phyloP scores from a whole-genome alignment of 441 rosid genomes.

The Corymbia calophylla region DNA sequence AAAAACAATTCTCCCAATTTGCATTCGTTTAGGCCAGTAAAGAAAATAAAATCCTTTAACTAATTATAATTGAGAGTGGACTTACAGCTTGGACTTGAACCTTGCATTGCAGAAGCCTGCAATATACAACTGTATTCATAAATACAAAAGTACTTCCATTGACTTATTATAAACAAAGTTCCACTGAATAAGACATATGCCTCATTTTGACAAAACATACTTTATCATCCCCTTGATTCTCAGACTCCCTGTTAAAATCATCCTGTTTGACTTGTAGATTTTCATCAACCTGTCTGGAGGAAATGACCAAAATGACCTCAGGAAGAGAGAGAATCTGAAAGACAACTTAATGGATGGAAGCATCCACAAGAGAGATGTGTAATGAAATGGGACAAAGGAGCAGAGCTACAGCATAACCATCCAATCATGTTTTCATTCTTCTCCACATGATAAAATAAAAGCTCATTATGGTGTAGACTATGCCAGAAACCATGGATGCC shows the following conservation, averaged over 20 bases:
- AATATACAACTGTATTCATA: conserved; percentile 1
- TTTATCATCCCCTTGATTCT: conserved; percentile 17
- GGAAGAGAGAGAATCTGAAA: conserved; percentile 16
- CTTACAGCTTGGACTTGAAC: conserved; percentile 45
- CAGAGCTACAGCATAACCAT: neutral
- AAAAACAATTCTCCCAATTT: neutral
- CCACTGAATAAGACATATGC: neutral
- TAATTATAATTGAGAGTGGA: neutral
- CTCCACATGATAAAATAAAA: neutral
- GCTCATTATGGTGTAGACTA: neutral
- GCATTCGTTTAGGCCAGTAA: neutral
- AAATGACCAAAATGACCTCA: conserved; percentile 6
- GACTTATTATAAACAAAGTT: conserved; percentile 5
- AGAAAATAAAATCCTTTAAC: neutral
- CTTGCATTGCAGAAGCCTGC: conserved; percentile 59
- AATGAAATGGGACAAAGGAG: neutral
- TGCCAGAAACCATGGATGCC: neutral
- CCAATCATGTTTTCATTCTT: neutral
- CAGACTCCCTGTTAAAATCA: neutral
- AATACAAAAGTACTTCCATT: neutral
- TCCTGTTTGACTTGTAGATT: conserved; percentile 16
- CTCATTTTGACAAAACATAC: conserved; percentile 17
- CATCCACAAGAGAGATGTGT: neutral
- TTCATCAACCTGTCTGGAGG: conserved; percentile 57
- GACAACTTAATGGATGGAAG: neutral